Base-by-base conservation (phyloP, 257 asterid genomes). In the Solanum chiquidenum region DNA sequence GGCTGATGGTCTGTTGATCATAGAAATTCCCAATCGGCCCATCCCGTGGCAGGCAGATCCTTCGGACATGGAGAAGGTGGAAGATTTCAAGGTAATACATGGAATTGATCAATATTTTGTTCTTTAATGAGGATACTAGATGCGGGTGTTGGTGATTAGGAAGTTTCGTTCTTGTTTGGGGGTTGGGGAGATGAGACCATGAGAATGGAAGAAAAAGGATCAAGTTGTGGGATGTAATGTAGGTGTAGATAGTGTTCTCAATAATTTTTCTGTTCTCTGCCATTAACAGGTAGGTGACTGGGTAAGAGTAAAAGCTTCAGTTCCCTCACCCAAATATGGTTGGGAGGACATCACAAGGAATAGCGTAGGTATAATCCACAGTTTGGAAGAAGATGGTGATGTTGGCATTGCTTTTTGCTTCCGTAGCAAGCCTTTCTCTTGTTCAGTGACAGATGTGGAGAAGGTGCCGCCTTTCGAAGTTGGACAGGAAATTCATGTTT, bases 11-110 rank as follows among this genome's bases (percentile, higher is more conserved):
- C 98, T 97, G 88, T 91, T 97, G 91, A 93, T 96, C 86, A 93
- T 97, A 76, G 98, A 95, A 90, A 97, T 97, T 84, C 94, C 98
- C 49, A 91, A 92, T 89, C 93, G 99, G 86, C 98, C 98, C 83
- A 92, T 94, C 91, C 96, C 96, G 49, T 97, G 99, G 99, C 99
- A 97, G 91, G 99, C 99, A 85, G 99, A 97, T 94, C 99, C 99
- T 77, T 95, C 99, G 64, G 99, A 97, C 94, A 95, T 97, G 98
- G 99, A 97, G 90, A 97, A 96, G 90, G 91, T 97, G 92, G 99
- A 95, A 73, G 93, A 94, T 90, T 96, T 97, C 91, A 94, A 93
- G 99, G 99, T 97, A 95, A 79, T 89, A 58, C 88, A 44, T 83
- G 86, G 23, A 52, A 10, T 64, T 62, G 27, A 31, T 83, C 84